Percentiles rank a stretch among this genome's conserved stretches.
phyloP scores from a whole-genome alignment of 768 basidiomycete species.

The Calocera viscosa region DNA sequence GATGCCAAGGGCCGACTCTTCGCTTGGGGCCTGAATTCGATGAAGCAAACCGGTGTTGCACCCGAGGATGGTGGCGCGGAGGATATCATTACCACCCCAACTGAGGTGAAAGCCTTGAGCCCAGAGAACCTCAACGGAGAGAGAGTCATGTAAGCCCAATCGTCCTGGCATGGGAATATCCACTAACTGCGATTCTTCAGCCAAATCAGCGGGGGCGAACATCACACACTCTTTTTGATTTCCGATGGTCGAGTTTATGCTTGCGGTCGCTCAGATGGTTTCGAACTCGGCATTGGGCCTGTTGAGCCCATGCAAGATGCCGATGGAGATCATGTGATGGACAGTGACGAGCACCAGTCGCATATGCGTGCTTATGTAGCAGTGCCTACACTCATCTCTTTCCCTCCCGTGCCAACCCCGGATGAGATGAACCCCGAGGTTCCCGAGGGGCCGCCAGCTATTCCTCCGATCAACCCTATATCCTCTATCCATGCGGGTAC shows the following conservation, averaged over 20 bases:
- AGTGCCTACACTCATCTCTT: conserved; percentile 22
- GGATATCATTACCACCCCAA: conserved; percentile 43
- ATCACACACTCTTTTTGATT: conserved; percentile 85
- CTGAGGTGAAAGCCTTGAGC: conserved; percentile 24
- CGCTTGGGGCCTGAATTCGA: conserved; percentile 91
- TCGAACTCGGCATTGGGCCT: conserved; percentile 55
- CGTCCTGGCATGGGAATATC: background rate
- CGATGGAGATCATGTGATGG: conserved; percentile 17
- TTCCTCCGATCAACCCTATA: conserved; percentile 23
- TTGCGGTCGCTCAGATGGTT: conserved; percentile 71
- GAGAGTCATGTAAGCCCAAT: conserved; percentile 22
- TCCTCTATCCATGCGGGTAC: conserved; percentile 29
- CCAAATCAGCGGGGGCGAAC: conserved; percentile 70
- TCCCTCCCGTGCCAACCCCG: conserved; percentile 28
- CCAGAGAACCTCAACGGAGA: conserved; percentile 28
- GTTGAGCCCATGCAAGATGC: conserved; percentile 32
- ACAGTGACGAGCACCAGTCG: background rate
- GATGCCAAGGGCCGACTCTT: conserved; percentile 72
- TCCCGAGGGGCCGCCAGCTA: conserved; percentile 21
- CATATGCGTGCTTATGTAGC: background rate
- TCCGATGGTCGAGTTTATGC: conserved; percentile 72
- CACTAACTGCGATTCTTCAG: background rate
- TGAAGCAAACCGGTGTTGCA: conserved; percentile 54
- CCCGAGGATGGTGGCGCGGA: conserved; percentile 28
- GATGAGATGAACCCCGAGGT: conserved; percentile 26